Conservation (phyloP, 495 filamentous ascomycete genomes). For the Penicillium argentinense region DNA sequence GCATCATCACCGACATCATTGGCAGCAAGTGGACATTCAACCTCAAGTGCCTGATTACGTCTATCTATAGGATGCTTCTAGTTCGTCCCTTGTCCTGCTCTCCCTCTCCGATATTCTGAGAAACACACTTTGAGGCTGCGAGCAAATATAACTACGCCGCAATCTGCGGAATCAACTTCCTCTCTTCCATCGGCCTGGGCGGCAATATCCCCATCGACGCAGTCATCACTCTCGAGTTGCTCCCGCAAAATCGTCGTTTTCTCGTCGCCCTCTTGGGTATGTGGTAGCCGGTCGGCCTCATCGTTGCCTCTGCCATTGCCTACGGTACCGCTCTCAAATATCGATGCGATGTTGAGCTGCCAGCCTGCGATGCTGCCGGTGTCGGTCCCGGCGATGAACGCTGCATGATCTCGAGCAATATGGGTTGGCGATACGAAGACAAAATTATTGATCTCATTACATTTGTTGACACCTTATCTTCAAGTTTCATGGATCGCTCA, state of each 20-base stretch:
- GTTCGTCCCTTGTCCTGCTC: slow-evolving; percentile 9
- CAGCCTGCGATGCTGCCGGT: slow-evolving; percentile 21
- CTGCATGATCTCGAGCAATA: slow-evolving; percentile 55
- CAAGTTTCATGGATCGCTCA: slow-evolving; percentile 67
- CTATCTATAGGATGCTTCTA: slow-evolving; percentile 45
- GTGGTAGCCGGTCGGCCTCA: slow-evolving; percentile 45
- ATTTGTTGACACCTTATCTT: slow-evolving; percentile 61
- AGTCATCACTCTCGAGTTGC: slow-evolving; percentile 48
- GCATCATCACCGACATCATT: slow-evolving; percentile 50
- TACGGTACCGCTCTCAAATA: slow-evolving; percentile 49
- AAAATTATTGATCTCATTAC: slow-evolving; percentile 65
- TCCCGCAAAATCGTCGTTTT: slow-evolving; percentile 37
- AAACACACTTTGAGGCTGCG: slow-evolving; percentile 10
- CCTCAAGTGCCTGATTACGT: slow-evolving; percentile 44
- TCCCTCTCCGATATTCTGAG: neutral
- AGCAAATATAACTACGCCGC: slow-evolving; percentile 5
- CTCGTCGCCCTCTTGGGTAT: slow-evolving; percentile 46
- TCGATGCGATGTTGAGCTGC: slow-evolving; percentile 28
- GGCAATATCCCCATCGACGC: slow-evolving; percentile 44
- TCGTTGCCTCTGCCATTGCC: slow-evolving; percentile 24
- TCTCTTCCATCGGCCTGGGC: slow-evolving; percentile 25
- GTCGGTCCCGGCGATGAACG: slow-evolving; percentile 29
- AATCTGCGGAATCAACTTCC: slow-evolving; percentile 6
- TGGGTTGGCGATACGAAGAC: slow-evolving; percentile 73
- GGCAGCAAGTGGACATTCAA: slow-evolving; percentile 53